phyloP scores from a whole-genome alignment of 2,329 filamentous ascomycete genomes.

The Colletotrichum brevisporum region DNA sequence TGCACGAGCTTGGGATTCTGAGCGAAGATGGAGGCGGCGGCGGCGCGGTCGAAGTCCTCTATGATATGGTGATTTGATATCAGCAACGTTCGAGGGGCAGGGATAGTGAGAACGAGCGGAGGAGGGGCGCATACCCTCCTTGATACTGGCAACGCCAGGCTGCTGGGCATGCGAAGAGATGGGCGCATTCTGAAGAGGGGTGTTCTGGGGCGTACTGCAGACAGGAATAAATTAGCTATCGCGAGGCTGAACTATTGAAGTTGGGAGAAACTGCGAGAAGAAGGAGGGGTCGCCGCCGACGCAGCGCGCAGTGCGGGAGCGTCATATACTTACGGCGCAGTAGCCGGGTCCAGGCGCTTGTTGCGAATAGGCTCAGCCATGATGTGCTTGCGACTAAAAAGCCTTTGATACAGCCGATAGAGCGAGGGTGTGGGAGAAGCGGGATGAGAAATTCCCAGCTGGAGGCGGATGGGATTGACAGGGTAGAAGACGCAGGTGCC shows the following conservation, averaged over 20 bases:
- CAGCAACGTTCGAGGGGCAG: slow-evolving; percentile 42
- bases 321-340: slow-evolving; percentile 68
- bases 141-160: slow-evolving; percentile 93
- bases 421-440: slow-evolving; percentile 8
- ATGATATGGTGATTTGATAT: slow-evolving; percentile 42
- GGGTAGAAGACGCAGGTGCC: slow-evolving; percentile 27
- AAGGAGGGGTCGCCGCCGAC: slow-evolving; percentile 39
- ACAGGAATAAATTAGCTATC: slow-evolving; percentile 41
- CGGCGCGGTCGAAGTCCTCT: slow-evolving; percentile 92
- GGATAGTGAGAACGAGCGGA: slow-evolving; percentile 7
- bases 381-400: slow-evolving; percentile 46
- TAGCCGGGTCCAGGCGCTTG: slow-evolving; percentile 69
- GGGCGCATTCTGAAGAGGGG: slow-evolving; percentile 92
- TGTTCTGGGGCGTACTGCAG: slow-evolving; percentile 95
- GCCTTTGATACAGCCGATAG: slow-evolving; percentile 18
- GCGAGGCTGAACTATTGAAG: slow-evolving; percentile 14
- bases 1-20: slow-evolving; percentile 94
- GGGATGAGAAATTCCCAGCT: slow-evolving; percentile 21
- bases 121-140: slow-evolving; percentile 81
- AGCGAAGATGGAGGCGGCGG: slow-evolving; percentile 93
- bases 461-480: slow-evolving; percentile 22
- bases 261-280: slow-evolving; percentile 22
- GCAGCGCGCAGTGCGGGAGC: slow-evolving; percentile 21
- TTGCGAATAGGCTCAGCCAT: slow-evolving; percentile 77
- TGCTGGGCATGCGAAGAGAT: slow-evolving; percentile 98